Percentiles rank a stretch among this genome's conserved stretches.
Conservation (phyloP, 192 early-diverging fungal genomes). For the Jimgerdemannia lactiflua region DNA sequence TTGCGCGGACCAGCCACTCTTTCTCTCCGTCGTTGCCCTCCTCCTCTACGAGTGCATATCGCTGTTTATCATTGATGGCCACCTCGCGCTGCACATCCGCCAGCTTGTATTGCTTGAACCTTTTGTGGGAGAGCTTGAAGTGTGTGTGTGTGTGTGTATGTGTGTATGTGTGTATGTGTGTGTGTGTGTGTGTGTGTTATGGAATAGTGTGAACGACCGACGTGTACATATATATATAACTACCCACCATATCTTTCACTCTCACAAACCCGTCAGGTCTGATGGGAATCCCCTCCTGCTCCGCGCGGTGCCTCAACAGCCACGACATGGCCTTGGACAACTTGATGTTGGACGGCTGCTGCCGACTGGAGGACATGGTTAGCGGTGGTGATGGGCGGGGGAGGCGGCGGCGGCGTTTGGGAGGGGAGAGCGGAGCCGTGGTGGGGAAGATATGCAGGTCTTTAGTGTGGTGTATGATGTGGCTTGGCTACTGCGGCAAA, state of each 20-base stretch:
- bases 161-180: background rate
- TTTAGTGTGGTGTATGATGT: no score
- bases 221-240: background rate
- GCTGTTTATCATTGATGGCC: conserved; percentile 77
- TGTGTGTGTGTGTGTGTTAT: no score
- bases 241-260: conserved; percentile 62
- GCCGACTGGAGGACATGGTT: background rate
- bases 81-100: conserved; percentile 68
- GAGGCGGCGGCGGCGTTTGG: no score
- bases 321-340: conserved; percentile 80
- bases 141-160: background rate
- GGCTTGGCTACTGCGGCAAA: no score
- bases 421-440: no score
- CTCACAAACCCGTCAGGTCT: conserved; percentile 73
- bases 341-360: conserved; percentile 14
- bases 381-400: background rate
- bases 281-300: conserved; percentile 70
- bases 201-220: no score
- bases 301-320: conserved; percentile 83
- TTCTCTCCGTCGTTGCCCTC: conserved; percentile 10
- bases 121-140: conserved; percentile 45
- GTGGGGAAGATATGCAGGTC: background rate
- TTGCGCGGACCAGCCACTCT: conserved; percentile 71
- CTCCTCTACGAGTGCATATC: conserved; percentile 60
- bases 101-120: conserved; percentile 56